A percentile compares a stretch with the other conserved stretches of the same genome.
Conservation (phyloP, 352 stramenopile species). For the Pythium scleroteichum region DNA sequence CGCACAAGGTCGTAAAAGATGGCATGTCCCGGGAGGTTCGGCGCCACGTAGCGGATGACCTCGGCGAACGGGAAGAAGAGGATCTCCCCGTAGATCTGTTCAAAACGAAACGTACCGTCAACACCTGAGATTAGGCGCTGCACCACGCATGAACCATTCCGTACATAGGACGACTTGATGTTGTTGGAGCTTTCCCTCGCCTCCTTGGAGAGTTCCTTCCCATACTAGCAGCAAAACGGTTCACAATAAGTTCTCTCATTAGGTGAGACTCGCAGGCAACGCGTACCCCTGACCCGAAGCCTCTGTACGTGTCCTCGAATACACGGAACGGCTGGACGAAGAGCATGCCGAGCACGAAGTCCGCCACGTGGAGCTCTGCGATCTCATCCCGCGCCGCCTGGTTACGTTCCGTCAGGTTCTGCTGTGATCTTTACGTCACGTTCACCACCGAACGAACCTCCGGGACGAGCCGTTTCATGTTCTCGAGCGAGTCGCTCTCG, state of each 20-base stretch:
- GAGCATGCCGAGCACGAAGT: constrained; percentile 82
- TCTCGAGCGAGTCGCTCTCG: constrained; percentile 46
- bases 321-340: constrained; percentile 69
- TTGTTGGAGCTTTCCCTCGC: constrained; percentile 76
- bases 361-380: constrained; percentile 65
- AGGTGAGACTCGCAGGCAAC: not conserved
- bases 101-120: not conserved
- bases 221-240: constrained; percentile 48
- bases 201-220: constrained; percentile 79
- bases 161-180: constrained; percentile 80
- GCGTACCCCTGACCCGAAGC: constrained; percentile 60
- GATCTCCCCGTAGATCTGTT: constrained; percentile 84
- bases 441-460: constrained; percentile 34
- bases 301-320: constrained; percentile 67
- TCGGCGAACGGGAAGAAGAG: constrained; percentile 85
- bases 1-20: constrained; percentile 85
- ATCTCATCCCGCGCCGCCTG: constrained; percentile 65
- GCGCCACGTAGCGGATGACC: constrained; percentile 61
- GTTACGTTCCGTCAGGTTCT: not conserved
- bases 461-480: constrained; percentile 70
- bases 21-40: constrained; percentile 60
- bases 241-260: not conserved
- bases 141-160: not conserved
- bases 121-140: not conserved
- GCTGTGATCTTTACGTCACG: not conserved